phyloP scores from a whole-genome alignment of 2,329 filamentous ascomycete genomes.

The Pleurostoma richardsiae region DNA sequence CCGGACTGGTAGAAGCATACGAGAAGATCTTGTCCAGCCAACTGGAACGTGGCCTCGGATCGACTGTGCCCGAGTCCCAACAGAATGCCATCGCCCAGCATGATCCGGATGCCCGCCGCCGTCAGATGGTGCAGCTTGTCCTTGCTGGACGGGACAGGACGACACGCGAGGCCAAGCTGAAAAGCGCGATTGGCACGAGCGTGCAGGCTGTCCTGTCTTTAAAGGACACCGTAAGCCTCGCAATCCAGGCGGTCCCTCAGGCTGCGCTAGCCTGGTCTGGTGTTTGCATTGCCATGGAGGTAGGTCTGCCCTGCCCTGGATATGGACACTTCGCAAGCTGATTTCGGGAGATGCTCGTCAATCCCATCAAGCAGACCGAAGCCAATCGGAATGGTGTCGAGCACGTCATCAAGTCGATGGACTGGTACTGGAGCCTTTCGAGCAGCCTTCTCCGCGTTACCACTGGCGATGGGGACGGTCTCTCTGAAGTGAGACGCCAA shows the following conservation, averaged over 20 bases:
- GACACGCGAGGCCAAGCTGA: slow-evolving; percentile 15
- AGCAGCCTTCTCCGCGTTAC: slow-evolving; percentile 18
- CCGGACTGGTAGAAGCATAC: slow-evolving; percentile 15
- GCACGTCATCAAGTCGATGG: slow-evolving; percentile 28
- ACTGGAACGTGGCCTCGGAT: slow-evolving; percentile 1
- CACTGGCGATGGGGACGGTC: slow-evolving; percentile 1
- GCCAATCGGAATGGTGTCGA: slow-evolving; percentile 26
- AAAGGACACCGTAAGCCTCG: slow-evolving; percentile 17
- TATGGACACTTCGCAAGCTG: neutral
- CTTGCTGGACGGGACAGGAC: slow-evolving; percentile 21
- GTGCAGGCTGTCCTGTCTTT: slow-evolving; percentile 15
- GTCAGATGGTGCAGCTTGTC: slow-evolving; percentile 19
- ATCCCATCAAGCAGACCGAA: slow-evolving; percentile 16
- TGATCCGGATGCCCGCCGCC: neutral
- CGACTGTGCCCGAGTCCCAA: neutral
- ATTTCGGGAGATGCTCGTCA: slow-evolving; percentile 20
- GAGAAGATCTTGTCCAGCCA: slow-evolving; percentile 12
- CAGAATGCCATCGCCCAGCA: neutral
- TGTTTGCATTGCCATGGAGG: slow-evolving; percentile 26
- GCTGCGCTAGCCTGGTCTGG: slow-evolving; percentile 30
- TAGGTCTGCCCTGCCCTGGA: slow-evolving; percentile 7
- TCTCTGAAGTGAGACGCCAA: slow-evolving; percentile 8
- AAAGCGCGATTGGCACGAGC: slow-evolving; percentile 14
- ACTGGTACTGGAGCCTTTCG: slow-evolving; percentile 29
- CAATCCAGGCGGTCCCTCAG: slow-evolving; percentile 20